A percentile compares a stretch with the other conserved stretches of the same genome.
Conservation (phyloP, 805 yeast genomes). For the Sugiyamaella smithiae region DNA sequence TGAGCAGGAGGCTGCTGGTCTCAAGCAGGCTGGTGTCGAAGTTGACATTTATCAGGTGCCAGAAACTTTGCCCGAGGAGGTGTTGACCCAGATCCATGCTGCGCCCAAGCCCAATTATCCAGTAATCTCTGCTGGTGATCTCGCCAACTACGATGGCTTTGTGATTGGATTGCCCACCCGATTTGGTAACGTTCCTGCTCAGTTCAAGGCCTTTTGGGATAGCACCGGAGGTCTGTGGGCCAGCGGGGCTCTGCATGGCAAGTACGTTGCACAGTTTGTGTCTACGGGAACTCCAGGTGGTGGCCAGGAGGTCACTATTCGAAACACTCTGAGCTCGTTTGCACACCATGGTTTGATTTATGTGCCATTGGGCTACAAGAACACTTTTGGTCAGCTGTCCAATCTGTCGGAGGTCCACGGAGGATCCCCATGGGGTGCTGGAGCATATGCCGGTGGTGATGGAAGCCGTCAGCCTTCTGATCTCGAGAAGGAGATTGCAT, state of each 20-base stretch:
- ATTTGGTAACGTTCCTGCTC: constrained; percentile 72
- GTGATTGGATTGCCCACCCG: constrained; percentile 80
- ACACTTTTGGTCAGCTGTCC: constrained; percentile 53
- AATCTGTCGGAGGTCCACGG: constrained; percentile 71
- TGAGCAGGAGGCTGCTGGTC: constrained; percentile 62
- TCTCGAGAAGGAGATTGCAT: constrained; percentile 64
- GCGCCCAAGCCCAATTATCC: constrained; percentile 50
- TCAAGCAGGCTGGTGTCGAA: constrained; percentile 54
- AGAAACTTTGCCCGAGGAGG: constrained; percentile 66
- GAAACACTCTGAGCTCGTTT: constrained; percentile 54
- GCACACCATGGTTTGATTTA: constrained; percentile 76
- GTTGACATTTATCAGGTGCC: constrained; percentile 74
- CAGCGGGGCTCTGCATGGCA: constrained; percentile 63
- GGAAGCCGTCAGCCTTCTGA: constrained; percentile 69
- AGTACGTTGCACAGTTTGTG: constrained; percentile 69
- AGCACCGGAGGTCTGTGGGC: constrained; percentile 77
- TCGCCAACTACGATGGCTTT: constrained; percentile 66
- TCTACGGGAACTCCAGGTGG: constrained; percentile 74
- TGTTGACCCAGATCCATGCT: constrained; percentile 54
- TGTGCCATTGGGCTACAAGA: constrained; percentile 73
- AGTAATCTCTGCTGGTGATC: constrained; percentile 50
- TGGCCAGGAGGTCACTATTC: constrained; percentile 71
- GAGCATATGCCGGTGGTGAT: constrained; percentile 70
- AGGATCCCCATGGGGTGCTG: constrained; percentile 88
- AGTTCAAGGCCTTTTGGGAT: constrained; percentile 75